Base-by-base conservation (phyloP, 306 rosid species). In the Ziziphus jujuba region DNA sequence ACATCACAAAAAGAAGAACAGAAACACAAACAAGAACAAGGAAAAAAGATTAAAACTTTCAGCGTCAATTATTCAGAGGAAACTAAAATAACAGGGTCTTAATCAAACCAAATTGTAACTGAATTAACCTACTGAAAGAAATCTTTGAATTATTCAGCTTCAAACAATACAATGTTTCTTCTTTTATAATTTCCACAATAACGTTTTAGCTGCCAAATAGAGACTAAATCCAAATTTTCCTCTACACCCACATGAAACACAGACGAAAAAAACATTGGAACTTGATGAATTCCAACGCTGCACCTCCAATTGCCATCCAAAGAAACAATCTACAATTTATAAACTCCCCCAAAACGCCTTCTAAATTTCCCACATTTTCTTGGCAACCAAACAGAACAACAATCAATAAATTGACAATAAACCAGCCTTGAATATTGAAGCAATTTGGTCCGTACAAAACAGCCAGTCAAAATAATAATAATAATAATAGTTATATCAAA, bases 331-430 rank as follows among this genome's bases (percentile, higher is more conserved):
- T n/a, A 50, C 5, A 50, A 50, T n/a, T 28, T 17, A 6, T 7
- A 4, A 50, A 8, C 6, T 50, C 10, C 21, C 45, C 45, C 45
- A 40, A 50, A 50, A 20, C 22, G 7, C 55, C 55, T 20, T 7
- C 17, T 0, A 50, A 16, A 3, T 11, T 24, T 71, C 44, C 8
- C 25, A 6, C 3, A 24, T 56, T 33, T 63, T 72, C 59, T 33
- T 52, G 22, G 67, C 67, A 59, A 36, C 36, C 54, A 67, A 48
- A 66, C 36, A 23, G 71, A 64, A 40, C 4, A 64, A 1, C 28
- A 40, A 53, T 51, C 35, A 22, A 56, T 9, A 68, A 52, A 23
- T 7, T 31, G 11, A 11, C 19, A 43, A 23, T 15, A 55, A 56
- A 24, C 35, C 25, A 40, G n/a, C 5, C n/a, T 14, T 12, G 14